Percentiles rank a stretch among this genome's conserved stretches.
phyloP scores from a whole-genome alignment of 139 green algal species.

The Limnomonas spitsbergensis region DNA sequence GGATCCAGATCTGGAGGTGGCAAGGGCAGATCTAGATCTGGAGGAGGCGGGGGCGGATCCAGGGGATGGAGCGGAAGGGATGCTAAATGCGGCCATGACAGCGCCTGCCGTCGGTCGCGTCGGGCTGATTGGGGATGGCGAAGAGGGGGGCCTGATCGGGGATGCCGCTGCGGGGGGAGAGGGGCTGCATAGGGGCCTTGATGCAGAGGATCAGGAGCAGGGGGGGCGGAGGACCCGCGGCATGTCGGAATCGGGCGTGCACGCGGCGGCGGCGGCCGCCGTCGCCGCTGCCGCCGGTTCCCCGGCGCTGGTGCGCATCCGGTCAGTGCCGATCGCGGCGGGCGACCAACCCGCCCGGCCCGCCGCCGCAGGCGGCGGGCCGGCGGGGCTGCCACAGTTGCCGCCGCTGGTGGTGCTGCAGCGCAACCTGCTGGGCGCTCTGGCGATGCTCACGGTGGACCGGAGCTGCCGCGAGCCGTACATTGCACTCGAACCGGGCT shows the following conservation, averaged over 20 bases:
- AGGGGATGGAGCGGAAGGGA: no score
- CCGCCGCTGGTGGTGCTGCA: background rate
- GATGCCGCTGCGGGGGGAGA: no score
- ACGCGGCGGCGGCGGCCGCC: no score
- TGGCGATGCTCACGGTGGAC: conserved; percentile 68
- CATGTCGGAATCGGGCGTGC: background rate
- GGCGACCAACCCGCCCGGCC: background rate
- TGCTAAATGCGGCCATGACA: no score
- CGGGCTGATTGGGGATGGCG: no score
- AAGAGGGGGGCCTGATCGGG: no score
- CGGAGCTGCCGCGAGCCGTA: conserved; percentile 46
- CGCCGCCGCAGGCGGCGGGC: no score
- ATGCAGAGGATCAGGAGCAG: no score
- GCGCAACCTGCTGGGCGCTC: conserved; percentile 45
- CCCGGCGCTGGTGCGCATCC: background rate
- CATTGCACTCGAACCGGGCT: conserved; percentile 46
- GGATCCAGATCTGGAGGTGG: background rate
- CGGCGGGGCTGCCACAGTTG: background rate
- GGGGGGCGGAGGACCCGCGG: background rate
- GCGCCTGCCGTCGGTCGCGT: no score
- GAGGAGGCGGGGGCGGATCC: no score
- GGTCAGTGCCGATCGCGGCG: background rate
- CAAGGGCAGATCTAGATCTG: background rate
- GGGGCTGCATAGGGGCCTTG: no score
- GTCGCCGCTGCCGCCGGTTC: background rate